Conservation (phyloP, 2,329 filamentous ascomycete genomes). For the Lomentospora prolificans region DNA sequence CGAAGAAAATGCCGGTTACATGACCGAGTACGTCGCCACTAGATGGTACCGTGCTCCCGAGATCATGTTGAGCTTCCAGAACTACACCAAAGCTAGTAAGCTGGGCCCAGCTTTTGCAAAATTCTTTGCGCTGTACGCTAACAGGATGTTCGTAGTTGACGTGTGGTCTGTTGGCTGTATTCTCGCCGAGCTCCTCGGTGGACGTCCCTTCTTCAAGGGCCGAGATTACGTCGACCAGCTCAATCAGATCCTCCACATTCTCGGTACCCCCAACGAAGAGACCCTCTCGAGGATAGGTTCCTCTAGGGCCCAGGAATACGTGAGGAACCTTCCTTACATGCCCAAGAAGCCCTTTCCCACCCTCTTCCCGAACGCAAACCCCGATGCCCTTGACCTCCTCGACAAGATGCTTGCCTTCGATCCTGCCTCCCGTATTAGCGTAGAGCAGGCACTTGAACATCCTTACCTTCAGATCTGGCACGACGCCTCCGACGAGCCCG, state of each 20-base stretch:
- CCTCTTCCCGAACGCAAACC: slow-evolving; percentile 90
- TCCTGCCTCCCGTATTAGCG: slow-evolving; percentile 82
- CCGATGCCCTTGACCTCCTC: slow-evolving; percentile 86
- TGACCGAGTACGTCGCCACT: slow-evolving; percentile 98
- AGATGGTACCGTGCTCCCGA: slow-evolving; percentile 92
- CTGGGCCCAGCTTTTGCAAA: not conserved
- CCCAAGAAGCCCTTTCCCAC: slow-evolving; percentile 81
- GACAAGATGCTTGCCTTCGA: slow-evolving; percentile 98
- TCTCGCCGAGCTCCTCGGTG: slow-evolving; percentile 87
- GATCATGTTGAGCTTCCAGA: slow-evolving; percentile 99
- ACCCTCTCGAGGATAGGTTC: slow-evolving; percentile 90
- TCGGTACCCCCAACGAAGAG: slow-evolving; percentile 92
- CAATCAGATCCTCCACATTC: slow-evolving; percentile 97
- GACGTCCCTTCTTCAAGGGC: slow-evolving; percentile 97
- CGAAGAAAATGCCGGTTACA: slow-evolving; percentile 97
- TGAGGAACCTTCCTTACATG: slow-evolving; percentile 92
- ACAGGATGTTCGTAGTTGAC: slow-evolving; percentile 54
- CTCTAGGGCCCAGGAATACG: slow-evolving; percentile 93
- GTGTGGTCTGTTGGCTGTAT: slow-evolving; percentile 99
- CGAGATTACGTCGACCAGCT: slow-evolving; percentile 98
- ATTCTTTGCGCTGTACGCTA: not conserved
- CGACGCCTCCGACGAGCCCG: slow-evolving; percentile 89
- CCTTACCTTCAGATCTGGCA: slow-evolving; percentile 97
- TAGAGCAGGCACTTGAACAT: slow-evolving; percentile 93
- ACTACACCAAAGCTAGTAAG: slow-evolving; percentile 99